phyloP scores from a whole-genome alignment of 352 stramenopile species.

The Phytophthora boehmeriae region DNA sequence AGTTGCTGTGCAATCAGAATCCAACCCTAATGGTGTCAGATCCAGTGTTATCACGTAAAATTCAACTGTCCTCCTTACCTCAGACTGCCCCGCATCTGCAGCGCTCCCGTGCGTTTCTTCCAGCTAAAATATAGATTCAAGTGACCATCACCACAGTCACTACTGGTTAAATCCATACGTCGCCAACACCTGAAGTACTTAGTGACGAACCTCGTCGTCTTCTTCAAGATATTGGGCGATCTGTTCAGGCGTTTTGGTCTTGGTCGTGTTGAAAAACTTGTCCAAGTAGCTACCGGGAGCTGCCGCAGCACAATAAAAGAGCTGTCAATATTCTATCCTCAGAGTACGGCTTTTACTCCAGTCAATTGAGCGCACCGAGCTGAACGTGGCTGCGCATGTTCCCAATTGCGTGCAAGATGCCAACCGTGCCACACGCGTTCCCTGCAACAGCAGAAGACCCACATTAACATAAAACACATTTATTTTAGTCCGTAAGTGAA shows the following conservation, averaged over 20 bases:
- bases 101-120: conserved; percentile 93
- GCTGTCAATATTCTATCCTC: background rate
- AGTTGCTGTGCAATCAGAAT: conserved; percentile 63
- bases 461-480: conserved; percentile 1
- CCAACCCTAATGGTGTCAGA: background rate
- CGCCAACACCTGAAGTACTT: background rate
- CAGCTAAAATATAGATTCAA: conserved; percentile 52
- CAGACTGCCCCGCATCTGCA: conserved; percentile 89
- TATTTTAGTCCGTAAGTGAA: background rate
- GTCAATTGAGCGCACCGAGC: conserved; percentile 47
- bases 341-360: background rate
- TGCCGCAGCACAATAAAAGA: conserved; percentile 16
- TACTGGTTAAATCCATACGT: background rate
- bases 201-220: conserved; percentile 76
- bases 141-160: background rate
- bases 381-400: conserved; percentile 88
- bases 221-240: conserved; percentile 91
- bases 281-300: conserved; percentile 70
- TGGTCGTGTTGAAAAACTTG: conserved; percentile 88
- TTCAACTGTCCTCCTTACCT: conserved; percentile 37
- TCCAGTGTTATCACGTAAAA: background rate
- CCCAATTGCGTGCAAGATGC: conserved; percentile 93
- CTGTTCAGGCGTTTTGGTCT: conserved; percentile 71
- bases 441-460: conserved; percentile 34
- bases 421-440: conserved; percentile 97